Evolutionary conservation across 2,329 filamentous ascomycete genomes (phyloP).

Genomic region (Phaeosphaeria sp.): DNA sequence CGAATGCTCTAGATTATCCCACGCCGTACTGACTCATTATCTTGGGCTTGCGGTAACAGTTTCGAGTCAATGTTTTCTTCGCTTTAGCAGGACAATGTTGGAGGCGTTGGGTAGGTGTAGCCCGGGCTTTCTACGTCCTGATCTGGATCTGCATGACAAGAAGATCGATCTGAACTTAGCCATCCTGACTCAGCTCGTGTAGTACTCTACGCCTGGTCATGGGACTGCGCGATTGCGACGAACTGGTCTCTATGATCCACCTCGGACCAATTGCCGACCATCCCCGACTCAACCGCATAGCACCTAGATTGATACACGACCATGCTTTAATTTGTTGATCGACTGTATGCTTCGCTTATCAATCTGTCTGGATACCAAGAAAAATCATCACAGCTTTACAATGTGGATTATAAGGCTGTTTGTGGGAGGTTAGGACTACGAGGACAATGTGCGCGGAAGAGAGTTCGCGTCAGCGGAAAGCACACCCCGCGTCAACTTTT

Average conservation of each 20-base stretch:
- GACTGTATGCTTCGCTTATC: too few relatives aligned
- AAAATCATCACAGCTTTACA: background rate
- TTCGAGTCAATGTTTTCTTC: background rate
- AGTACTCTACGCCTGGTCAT: slow-evolving; percentile 10
- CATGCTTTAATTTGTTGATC: too few relatives aligned
- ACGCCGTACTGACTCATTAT: background rate
- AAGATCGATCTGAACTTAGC: background rate
- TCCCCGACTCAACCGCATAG: background rate
- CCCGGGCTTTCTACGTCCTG: too few relatives aligned
- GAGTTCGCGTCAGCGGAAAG: background rate
- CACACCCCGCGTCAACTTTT: slow-evolving; percentile 29
- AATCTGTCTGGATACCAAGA: background rate
- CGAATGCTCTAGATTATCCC: too few relatives aligned
- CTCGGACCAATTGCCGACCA: background rate
- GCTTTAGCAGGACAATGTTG: background rate
- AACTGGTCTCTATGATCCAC: background rate
- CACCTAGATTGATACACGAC: too few relatives aligned
- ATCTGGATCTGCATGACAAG: background rate
- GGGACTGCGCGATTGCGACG: slow-evolving; percentile 15
- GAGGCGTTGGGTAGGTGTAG: background rate
- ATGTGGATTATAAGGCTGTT: background rate
- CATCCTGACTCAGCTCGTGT: background rate
- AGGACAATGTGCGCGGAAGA: background rate
- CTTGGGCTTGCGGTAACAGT: background rate
- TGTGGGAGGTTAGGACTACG: background rate